phyloP scores from a whole-genome alignment of 1,139 yeast genomes.

The Petasospora rhodanensis region DNA sequence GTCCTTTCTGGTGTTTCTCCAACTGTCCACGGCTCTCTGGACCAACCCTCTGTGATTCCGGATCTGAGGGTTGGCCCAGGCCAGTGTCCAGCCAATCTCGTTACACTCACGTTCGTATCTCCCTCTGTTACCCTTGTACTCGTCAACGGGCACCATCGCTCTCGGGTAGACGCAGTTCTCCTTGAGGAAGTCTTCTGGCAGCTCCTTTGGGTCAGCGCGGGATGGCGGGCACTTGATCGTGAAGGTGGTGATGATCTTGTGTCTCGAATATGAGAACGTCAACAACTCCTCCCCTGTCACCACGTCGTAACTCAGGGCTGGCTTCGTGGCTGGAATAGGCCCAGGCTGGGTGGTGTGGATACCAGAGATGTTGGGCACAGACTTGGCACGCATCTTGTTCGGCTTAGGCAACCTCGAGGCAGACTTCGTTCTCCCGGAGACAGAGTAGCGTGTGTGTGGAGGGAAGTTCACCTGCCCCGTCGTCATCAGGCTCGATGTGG shows the following conservation, averaged over 20 bases:
- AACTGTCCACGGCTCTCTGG: conserved; percentile 46
- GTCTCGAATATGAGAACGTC: conserved; percentile 27
- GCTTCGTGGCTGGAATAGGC: conserved; percentile 30
- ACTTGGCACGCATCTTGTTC: conserved; percentile 12
- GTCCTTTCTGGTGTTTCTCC: conserved; percentile 42
- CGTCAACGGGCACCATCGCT: conserved; percentile 37
- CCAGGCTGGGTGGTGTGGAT: conserved; percentile 27
- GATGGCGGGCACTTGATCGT: conserved; percentile 25
- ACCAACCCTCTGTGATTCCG: conserved; percentile 39
- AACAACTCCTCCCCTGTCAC: conserved; percentile 26
- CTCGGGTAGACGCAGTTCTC: conserved; percentile 42
- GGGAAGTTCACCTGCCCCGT: too few relatives aligned
- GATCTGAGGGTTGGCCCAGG: conserved; percentile 36
- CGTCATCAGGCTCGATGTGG: too few relatives aligned
- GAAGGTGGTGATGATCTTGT: conserved; percentile 26
- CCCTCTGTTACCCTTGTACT: conserved; percentile 40
- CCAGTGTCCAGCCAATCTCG: conserved; percentile 41
- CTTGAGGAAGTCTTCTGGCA: conserved; percentile 31
- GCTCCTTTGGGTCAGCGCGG: conserved; percentile 31
- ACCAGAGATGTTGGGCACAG: conserved; percentile 11
- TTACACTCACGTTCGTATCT: conserved; percentile 43
- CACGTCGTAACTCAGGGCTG: conserved; percentile 20
- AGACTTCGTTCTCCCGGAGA: background rate
- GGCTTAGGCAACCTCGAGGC: conserved; percentile 5
- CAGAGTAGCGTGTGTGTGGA: background rate